Percentiles rank a stretch among this genome's conserved stretches.
These are phyloP conservation scores for Akanthomyces dipterigenus DNA, from an alignment of 2,329 filamentous ascomycete species.

Conservation along the genomic window DNA sequence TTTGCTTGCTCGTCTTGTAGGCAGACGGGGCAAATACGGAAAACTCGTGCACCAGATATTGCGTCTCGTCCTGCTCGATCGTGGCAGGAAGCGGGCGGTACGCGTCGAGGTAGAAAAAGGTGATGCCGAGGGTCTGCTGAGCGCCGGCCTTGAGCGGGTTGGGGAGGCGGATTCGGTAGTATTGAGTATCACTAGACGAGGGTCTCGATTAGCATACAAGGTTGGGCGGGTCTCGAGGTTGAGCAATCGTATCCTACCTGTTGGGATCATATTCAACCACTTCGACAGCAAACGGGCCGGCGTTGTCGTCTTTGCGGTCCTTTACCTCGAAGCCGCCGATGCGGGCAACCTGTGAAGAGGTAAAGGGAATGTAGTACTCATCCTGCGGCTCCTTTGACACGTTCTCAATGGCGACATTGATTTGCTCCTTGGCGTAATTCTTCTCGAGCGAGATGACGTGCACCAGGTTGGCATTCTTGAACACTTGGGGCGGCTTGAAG, in stretches of 20 bases:
- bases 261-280: conserved; percentile 56
- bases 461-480: conserved; percentile 88
- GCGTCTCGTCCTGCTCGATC: conserved; percentile 78
- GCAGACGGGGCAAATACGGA: conserved; percentile 77
- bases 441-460: conserved; percentile 90
- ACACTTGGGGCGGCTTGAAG: conserved; percentile 83
- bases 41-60: conserved; percentile 81
- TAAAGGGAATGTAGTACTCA: conserved; percentile 89
- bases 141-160: conserved; percentile 65
- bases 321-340: conserved; percentile 85
- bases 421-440: conserved; percentile 78
- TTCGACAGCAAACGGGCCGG: conserved; percentile 62
- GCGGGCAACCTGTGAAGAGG: conserved; percentile 63
- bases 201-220: conserved; percentile 14
- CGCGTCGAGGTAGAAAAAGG: conserved; percentile 73
- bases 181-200: conserved; percentile 60
- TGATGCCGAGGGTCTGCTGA: conserved; percentile 82
- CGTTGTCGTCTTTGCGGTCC: conserved; percentile 74
- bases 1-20: conserved; percentile 85
- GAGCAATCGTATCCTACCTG: conserved; percentile 37
- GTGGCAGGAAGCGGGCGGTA: conserved; percentile 71
- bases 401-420: conserved; percentile 95
- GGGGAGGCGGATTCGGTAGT: conserved; percentile 77
- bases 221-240: not conserved
- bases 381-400: conserved; percentile 68